Evolutionary conservation across 768 basidiomycete genomes (phyloP).

Genomic region (Paxillus involutus): DNA sequence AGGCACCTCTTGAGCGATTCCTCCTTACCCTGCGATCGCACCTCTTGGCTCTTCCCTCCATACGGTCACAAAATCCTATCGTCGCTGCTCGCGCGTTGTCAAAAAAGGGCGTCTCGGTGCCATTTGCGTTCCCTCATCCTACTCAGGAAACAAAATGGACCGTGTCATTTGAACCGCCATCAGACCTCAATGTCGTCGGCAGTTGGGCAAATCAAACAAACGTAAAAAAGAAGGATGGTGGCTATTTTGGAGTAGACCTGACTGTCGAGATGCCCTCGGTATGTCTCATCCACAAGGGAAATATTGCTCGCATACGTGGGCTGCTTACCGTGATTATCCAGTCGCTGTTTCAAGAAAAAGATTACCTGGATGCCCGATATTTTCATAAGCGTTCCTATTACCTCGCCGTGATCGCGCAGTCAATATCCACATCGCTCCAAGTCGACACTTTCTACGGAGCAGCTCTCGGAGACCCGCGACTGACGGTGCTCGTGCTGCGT

Average conservation of each 20-base stretch:
- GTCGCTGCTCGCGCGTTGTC: constrained; percentile 56
- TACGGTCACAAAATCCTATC: constrained; percentile 64
- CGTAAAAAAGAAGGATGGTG: constrained; percentile 69
- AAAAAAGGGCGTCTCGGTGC: constrained; percentile 58
- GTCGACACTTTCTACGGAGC: constrained; percentile 67
- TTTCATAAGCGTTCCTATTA: constrained; percentile 94
- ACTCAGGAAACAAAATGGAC: constrained; percentile 86
- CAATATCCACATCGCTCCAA: constrained; percentile 46
- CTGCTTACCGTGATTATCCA: constrained; percentile 24
- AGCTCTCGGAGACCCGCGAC: constrained; percentile 57
- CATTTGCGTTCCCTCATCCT: constrained; percentile 69
- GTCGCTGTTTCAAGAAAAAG: constrained; percentile 93
- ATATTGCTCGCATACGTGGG: not conserved
- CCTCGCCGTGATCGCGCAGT: constrained; percentile 73
- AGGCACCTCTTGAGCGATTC: constrained; percentile 63
- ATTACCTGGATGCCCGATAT: constrained; percentile 84
- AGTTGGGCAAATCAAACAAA: constrained; percentile 82
- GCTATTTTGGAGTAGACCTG: constrained; percentile 71
- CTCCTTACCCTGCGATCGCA: constrained; percentile 67
- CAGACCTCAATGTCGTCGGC: constrained; percentile 75
- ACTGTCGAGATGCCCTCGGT: constrained; percentile 88
- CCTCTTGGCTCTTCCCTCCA: constrained; percentile 56
- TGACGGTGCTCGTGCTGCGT: constrained; percentile 62
- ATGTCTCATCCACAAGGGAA: constrained; percentile 26
- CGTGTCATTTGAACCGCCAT: constrained; percentile 76